Base-by-base conservation (phyloP, 2,329 filamentous ascomycete species). In the Penicillium sp. region DNA sequence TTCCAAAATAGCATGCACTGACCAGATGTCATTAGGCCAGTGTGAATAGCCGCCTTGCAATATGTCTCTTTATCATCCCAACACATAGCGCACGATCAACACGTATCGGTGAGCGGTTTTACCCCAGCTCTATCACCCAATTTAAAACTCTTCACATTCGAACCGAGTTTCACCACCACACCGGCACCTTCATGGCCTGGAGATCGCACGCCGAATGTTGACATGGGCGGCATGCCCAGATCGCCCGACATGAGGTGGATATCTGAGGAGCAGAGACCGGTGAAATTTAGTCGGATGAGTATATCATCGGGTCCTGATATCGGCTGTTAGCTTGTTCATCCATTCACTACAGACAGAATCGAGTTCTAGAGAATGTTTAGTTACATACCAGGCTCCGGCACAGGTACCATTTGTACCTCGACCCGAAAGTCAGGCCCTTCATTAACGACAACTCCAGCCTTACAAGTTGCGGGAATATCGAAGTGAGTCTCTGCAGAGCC, bases 261-360 rank as follows among this genome's bases (percentile, higher is more conserved):
- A 58, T 85, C 83, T 27, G 75, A 78, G 53, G 79, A 77, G 69
- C 83, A 85, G 42, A 85, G 73, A n/a, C 83, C 83, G 1, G 82
- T 85, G 21, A 75, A 75, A 51, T 84, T 85, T 46, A 85, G 72
- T 46, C 77, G 79, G 61, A 85, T 74, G 8, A 85, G 73, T 18
- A 85, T 68, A 52, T 85, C 81, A 43, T 82, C 73, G 7, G 78
- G 77, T 10, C 77, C 79, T 80, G 52, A 12, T 33, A 4, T 18
- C 8, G 2, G 18, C 4, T 8, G 10, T 42, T 9, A 29, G 24
- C 39, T 17, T 41, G 17, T 13, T 13, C 5, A 2, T 5, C 3
- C 6, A 27, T 27, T 7, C 10, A 27, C 10, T 4, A 21, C 10
- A 17, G 15, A 18, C 39, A n/a, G n/a, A n/a, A n/a, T n/a, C n/a